A percentile compares a stretch with the other conserved stretches of the same genome.
Evolutionary conservation across 1,284 basidiomycete genomes (phyloP).

Genomic region (Crucibulum parvulum): DNA sequence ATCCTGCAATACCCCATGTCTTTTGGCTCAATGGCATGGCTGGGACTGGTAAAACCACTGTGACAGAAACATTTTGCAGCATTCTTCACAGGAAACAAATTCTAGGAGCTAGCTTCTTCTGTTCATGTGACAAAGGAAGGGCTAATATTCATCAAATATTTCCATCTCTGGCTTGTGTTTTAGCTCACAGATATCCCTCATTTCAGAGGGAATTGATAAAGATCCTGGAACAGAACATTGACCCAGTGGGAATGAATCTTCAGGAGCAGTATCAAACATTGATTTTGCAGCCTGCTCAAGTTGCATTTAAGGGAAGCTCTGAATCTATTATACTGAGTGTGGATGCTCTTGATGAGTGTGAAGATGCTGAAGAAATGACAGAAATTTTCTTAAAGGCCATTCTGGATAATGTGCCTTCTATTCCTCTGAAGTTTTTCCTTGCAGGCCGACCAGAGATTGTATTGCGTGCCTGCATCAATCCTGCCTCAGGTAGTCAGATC

Average conservation of each 20-base stretch:
- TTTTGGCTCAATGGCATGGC: too few relatives aligned
- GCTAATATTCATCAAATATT: too few relatives aligned
- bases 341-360: background rate
- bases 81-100: too few relatives aligned
- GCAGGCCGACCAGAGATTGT: background rate
- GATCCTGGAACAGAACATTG: background rate
- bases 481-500: too few relatives aligned
- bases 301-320: background rate
- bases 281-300: background rate
- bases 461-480: background rate
- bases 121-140: too few relatives aligned
- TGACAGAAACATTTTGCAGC: too few relatives aligned
- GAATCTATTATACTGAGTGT: background rate
- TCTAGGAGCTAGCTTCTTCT: too few relatives aligned
- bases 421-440: background rate
- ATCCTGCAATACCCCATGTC: too few relatives aligned
- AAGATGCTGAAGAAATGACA: background rate
- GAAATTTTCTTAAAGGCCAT: background rate
- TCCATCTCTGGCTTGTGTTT: too few relatives aligned
- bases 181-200: too few relatives aligned
- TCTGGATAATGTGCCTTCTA: background rate
- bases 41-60: too few relatives aligned
- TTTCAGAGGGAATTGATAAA: background rate
- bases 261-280: background rate
- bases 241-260: background rate